Conservation (phyloP, 352 stramenopile genomes). For the Salisapilia sapeloensis region DNA sequence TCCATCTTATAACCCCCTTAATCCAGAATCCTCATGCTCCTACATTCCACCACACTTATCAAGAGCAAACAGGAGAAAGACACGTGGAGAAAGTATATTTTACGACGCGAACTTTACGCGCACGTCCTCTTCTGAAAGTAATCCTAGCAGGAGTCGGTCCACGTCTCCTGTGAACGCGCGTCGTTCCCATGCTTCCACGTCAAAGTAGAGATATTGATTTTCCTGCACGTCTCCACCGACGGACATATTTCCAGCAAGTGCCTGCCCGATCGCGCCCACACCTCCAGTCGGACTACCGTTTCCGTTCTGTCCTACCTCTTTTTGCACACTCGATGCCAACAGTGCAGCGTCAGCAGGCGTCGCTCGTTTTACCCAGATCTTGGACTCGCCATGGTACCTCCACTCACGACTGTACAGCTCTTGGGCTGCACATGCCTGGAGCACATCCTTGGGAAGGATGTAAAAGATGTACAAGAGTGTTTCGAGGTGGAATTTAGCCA, state of each 20-base stretch:
- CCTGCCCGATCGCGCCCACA: conserved; percentile 12
- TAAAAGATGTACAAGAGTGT: conserved; percentile 99
- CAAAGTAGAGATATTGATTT: conserved; percentile 91
- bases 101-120: conserved; percentile 87
- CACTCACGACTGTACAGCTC: conserved; percentile 90
- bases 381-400: conserved; percentile 94
- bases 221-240: conserved; percentile 14
- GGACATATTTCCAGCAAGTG: conserved; percentile 8
- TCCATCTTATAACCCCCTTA: too few relatives aligned
- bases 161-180: conserved; percentile 87
- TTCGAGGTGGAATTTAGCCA: conserved; percentile 97
- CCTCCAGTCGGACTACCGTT: too few relatives aligned
- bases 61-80: too few relatives aligned
- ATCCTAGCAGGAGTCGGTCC: conserved; percentile 63
- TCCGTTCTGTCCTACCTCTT: conserved; percentile 2
- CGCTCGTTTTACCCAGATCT: conserved; percentile 92
- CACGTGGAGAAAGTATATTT: too few relatives aligned
- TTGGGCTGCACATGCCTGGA: conserved; percentile 85
- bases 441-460: conserved; percentile 93
- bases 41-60: too few relatives aligned
- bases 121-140: conserved; percentile 89
- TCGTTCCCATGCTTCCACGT: conserved; percentile 90
- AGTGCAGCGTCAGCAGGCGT: conserved; percentile 41
- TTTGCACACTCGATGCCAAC: conserved; percentile 10
- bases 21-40: too few relatives aligned